Conservation (phyloP, 2,329 filamentous ascomycete species). For the Neopestalotiopsis rosae region DNA sequence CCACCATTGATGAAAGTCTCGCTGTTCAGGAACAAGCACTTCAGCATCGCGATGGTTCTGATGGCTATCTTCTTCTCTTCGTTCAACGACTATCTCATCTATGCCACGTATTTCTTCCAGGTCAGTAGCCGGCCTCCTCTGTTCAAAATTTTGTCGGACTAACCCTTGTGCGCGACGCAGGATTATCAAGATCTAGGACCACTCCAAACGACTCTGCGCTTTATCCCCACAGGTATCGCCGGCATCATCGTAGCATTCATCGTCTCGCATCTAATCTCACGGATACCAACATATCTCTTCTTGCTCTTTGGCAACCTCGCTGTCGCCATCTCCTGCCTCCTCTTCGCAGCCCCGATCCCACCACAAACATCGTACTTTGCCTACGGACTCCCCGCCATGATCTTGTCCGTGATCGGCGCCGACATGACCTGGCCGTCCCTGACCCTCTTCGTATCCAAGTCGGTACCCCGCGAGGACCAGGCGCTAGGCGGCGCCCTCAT, state of each 20-base stretch:
- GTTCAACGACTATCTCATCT: conserved; percentile 73
- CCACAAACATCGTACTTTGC: conserved; percentile 69
- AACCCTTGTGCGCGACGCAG: conserved; percentile 8
- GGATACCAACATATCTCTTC: conserved; percentile 63
- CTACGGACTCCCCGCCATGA: conserved; percentile 69
- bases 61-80: conserved; percentile 70
- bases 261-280: conserved; percentile 60
- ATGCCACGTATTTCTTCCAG: conserved; percentile 74
- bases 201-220: conserved; percentile 71
- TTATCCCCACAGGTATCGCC: conserved; percentile 68
- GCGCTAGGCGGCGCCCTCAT: conserved; percentile 71
- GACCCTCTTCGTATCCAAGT: conserved; percentile 68
- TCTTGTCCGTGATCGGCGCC: conserved; percentile 67
- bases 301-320: conserved; percentile 62
- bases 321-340: conserved; percentile 59
- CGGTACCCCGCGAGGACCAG: conserved; percentile 67
- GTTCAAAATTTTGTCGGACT: neutral
- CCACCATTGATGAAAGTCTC: conserved; percentile 71
- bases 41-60: conserved; percentile 67
- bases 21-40: conserved; percentile 63
- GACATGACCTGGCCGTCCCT: conserved; percentile 71
- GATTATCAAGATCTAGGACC: conserved; percentile 66
- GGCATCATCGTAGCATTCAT: conserved; percentile 63
- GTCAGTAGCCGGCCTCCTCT: neutral
- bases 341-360: conserved; percentile 69